These are phyloP conservation scores for Crotalaria pallida DNA, from an alignment of 306 rosid genomes.

Conservation along the genomic window DNA sequence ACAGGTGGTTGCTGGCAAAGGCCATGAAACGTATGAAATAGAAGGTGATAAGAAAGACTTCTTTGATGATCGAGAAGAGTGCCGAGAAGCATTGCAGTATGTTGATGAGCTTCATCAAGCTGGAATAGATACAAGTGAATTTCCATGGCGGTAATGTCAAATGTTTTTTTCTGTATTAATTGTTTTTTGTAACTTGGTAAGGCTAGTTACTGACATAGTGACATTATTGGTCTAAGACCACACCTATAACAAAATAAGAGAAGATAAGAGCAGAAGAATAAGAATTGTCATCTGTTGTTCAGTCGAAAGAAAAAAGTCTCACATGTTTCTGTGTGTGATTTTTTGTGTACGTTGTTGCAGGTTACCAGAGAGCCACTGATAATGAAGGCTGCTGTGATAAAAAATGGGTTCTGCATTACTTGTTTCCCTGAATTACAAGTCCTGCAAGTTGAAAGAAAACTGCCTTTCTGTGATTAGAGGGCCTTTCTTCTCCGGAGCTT, in stretches of 20 bases:
- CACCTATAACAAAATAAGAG: not conserved
- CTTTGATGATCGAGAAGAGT: slow-evolving; percentile 92
- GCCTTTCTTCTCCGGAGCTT: not conserved
- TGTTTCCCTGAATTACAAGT: not conserved
- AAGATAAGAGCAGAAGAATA: not conserved
- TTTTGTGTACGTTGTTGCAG: slow-evolving; percentile 36
- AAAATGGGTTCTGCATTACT: not conserved
- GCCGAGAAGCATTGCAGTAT: slow-evolving; percentile 91
- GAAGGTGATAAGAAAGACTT: slow-evolving; percentile 75
- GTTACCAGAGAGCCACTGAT: slow-evolving; percentile 94
- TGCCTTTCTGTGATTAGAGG: slow-evolving; percentile 3
- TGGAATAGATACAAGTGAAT: slow-evolving; percentile 95
- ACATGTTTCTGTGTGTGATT: slow-evolving; percentile 13
- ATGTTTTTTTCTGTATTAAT: not conserved
- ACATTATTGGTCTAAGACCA: not conserved
- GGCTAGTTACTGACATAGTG: not conserved
- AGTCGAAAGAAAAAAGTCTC: not conserved
- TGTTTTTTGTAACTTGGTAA: not conserved
- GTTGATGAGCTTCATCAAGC: slow-evolving; percentile 97
- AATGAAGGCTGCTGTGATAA: slow-evolving; percentile 7
- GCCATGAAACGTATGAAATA: slow-evolving; percentile 74
- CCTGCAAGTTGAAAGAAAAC: slow-evolving; percentile 1
- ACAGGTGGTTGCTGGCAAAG: slow-evolving; percentile 96
- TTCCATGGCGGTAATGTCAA: slow-evolving; percentile 87
- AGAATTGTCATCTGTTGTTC: not conserved